Evolutionary conservation across 192 early-diverging fungal genomes (phyloP).

Genomic region (Pecoramyces ruminantium): DNA sequence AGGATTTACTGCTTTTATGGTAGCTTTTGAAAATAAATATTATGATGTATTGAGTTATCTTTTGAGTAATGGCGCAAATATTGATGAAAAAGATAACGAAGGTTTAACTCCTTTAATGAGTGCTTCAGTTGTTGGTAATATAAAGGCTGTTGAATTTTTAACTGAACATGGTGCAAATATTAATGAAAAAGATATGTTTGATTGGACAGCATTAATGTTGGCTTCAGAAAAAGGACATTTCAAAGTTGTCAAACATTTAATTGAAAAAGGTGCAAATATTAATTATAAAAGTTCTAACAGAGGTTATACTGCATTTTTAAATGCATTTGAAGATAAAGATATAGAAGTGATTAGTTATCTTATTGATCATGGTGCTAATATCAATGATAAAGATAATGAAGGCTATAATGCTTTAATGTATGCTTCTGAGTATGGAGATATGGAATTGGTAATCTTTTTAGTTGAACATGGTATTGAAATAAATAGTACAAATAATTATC

Average conservation of each 20-base stretch:
- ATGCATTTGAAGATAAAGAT: not conserved
- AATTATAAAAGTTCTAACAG: not conserved
- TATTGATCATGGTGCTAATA: not conserved
- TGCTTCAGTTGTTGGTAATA: not conserved
- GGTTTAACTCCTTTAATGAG: not conserved
- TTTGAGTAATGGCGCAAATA: not conserved
- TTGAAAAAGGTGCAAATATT: not conserved
- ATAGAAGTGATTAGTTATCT: not conserved
- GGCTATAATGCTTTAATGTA: not conserved
- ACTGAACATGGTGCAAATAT: not conserved
- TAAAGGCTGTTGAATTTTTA: not conserved
- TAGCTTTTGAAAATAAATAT: not conserved
- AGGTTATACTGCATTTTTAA: not conserved
- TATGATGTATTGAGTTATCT: not conserved
- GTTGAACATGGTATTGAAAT: not conserved
- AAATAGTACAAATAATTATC: not conserved
- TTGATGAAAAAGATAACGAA: not conserved
- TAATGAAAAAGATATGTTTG: not conserved
- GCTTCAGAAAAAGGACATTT: not conserved
- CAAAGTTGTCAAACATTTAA: not conserved
- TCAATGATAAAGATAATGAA: not conserved
- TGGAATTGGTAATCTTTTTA: not conserved
- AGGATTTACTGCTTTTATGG: not conserved
- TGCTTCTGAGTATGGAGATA: not conserved
- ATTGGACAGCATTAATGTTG: not conserved